Evolutionary conservation across 1,139 yeast genomes (phyloP).

Genomic region (Candida pseudoviswanathii): DNA sequence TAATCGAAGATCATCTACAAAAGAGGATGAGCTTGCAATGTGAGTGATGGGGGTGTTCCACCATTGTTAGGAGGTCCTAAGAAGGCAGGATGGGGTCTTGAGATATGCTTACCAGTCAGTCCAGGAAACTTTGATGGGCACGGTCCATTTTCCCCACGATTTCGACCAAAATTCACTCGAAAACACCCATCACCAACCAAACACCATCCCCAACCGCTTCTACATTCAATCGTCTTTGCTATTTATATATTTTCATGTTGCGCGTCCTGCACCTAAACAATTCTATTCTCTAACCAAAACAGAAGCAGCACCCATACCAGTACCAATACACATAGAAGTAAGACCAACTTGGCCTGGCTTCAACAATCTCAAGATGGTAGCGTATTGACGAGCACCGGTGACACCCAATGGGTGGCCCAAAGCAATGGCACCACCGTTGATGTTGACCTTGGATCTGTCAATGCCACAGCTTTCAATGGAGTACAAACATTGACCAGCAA

Average conservation of each 20-base stretch:
- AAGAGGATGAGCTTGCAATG: no score
- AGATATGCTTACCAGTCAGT: no score
- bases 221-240: neutral
- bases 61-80: no score
- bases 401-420: conserved; percentile 19
- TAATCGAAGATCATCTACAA: no score
- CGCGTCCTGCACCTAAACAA: neutral
- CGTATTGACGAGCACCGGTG: conserved; percentile 20
- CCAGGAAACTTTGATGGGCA: no score
- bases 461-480: conserved; percentile 14
- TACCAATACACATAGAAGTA: conserved; percentile 20
- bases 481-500: conserved; percentile 20
- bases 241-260: neutral
- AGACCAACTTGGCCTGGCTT: conserved; percentile 19
- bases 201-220: no score
- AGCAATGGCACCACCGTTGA: conserved; percentile 20
- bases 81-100: no score
- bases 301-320: conserved; percentile 20
- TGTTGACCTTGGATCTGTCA: conserved; percentile 16
- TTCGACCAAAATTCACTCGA: no score
- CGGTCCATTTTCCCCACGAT: no score
- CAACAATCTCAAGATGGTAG: conserved; percentile 18
- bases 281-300: conserved; percentile 16
- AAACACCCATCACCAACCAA: no score
- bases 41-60: no score